Base-by-base conservation (phyloP, 768 basidiomycete species). In the Xerocomellus chrysenteron region DNA sequence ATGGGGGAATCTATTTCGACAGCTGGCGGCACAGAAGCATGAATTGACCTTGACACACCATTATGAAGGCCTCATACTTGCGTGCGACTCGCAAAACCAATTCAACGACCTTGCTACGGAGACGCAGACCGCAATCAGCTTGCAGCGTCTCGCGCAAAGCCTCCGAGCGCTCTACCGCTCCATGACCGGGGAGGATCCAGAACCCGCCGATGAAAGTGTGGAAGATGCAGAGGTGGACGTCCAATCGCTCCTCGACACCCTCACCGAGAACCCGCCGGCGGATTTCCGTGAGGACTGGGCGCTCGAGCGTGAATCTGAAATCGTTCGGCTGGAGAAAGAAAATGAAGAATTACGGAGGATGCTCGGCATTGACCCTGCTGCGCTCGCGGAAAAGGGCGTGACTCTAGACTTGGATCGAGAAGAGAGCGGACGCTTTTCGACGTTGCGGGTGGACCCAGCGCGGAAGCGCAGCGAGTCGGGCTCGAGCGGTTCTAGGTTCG, bases 11-110 rank as follows among this genome's bases (percentile, higher is more conserved):
- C 36, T 54, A 47, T 47, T 21, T 48, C 13, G 0, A 39, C 68
- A 98, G 94, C 75, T 89, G 59, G 92, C 94, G n/a, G 90, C 94
- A 0, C 91, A 94, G 66, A 88, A 89, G 59, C 93, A 98, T 66
- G 92, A 97, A 65, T 78, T 88, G 11, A 90, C 88, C 0, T 75
- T 98, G 14, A 89, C 89, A 49, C 85, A 88, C 48, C 94, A 98
- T 68, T 98, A 98, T 72, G 94, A 98, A 68, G 75, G 80, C 12
- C 80, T 98, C 11, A 82, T 98, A 32, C 75, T 82, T 30, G 74
- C 84, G 3, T 86, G 83, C 43, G 88, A 88, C 61, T 78, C 78
- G 16, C 82, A 85, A 32, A 75, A 72, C 42, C 71, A 80, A 52
- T 80, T 82, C 52, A 71, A 76, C 40, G 84, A 88, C 68, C 77